Evolutionary conservation across 805 yeast species (phyloP), one percentile per base, ranked within the genome.

Genomic region (Cyberlindnera suaveolens): DNA sequence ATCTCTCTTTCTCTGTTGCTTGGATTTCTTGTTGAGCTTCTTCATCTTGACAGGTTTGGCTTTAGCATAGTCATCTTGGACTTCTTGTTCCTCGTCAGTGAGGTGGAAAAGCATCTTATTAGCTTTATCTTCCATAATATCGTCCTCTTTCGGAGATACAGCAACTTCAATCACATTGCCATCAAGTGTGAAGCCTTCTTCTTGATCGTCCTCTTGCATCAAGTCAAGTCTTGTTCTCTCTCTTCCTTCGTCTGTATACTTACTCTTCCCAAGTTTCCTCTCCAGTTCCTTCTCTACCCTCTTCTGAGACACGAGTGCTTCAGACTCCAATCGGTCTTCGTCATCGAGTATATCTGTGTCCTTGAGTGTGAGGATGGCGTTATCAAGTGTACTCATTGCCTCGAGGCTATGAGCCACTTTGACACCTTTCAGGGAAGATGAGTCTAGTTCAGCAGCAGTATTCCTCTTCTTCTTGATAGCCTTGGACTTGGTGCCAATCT

Each of bases 1-100:
- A 14, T 41, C 47, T 47, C 38, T n/a, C 54, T 31, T 13, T 42
- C 19, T 13, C 37, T 41, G 13, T 45, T 30, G 14, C 41, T 34
- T 14, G 40, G 14, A 13, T 39, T 39, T 56, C 15, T 59, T 53
- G 42, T 58, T 60, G 34, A 52, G 30, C 32, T 58, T 62, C 36
- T 60, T 61, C 54, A 60, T 59, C 48, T 61, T 62, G 14, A 60
- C 43, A 9, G 63, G 63, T 35, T 60, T 61, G 4, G 42, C 36
- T 32, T 41, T 46, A 1, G 56, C 54, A 44, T 58, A 58, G 39
- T 58, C 62, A 3, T 46, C 36, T 5, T 20, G 31, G 3, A 31
- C 30, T 6, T 43, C 50, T 4, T 40, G 49, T 18, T 19, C 37
- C 9, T 50, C 52, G 9, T 43, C 51, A 10, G 40, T 46, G n/a